phyloP scores from a whole-genome alignment of 73 alveolate genomes.

The Durusdinium trenchii region DNA sequence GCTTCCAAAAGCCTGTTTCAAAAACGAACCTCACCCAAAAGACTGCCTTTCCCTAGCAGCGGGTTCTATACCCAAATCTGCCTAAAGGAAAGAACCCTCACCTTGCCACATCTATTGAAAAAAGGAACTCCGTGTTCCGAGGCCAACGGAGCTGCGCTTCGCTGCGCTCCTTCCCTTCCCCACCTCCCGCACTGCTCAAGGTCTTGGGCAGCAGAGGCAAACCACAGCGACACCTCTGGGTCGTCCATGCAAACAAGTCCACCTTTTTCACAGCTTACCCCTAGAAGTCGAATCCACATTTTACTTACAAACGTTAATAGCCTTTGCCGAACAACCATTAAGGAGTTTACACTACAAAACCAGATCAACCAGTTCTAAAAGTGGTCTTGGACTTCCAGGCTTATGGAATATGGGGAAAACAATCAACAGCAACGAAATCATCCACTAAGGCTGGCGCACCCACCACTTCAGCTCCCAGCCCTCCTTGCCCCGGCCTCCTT shows the following conservation, averaged over 20 bases:
- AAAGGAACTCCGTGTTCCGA: neutral
- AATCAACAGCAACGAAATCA: neutral
- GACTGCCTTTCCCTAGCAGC: neutral
- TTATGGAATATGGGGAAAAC: neutral
- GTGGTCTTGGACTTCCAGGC: neutral
- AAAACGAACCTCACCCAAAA: neutral
- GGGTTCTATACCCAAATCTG: too few relatives aligned
- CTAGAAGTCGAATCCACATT: neutral
- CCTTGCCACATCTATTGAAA: too few relatives aligned
- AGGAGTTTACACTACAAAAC: neutral
- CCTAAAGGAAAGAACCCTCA: too few relatives aligned
- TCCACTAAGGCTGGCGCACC: neutral
- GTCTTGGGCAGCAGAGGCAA: neutral
- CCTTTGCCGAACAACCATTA: neutral
- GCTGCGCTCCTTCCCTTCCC: neutral
- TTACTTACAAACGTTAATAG: too few relatives aligned
- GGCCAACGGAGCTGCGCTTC: too few relatives aligned
- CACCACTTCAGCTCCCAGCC: neutral
- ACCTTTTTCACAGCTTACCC: neutral
- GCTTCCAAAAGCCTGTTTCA: conserved; percentile 19
- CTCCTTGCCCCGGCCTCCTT: neutral
- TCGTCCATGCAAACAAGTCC: neutral
- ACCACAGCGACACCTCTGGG: conserved; percentile 45
- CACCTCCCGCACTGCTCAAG: conserved; percentile 22
- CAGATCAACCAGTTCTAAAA: neutral